Percentiles rank a stretch among this genome's conserved stretches.
Conservation (phyloP, 768 basidiomycete genomes). For the Phylloporus arenicola region DNA sequence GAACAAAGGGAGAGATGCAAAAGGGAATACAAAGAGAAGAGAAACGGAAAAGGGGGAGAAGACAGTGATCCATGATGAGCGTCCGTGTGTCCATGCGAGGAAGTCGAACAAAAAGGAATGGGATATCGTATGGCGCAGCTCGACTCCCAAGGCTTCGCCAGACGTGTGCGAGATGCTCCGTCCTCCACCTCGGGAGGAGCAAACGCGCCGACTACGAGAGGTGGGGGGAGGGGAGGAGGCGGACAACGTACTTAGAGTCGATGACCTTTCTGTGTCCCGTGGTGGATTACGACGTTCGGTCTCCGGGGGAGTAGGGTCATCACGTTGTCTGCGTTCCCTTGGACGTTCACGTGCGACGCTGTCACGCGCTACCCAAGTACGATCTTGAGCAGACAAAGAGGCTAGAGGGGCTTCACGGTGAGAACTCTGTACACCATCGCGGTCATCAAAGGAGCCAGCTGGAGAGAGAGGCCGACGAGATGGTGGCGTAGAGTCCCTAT, state of each 20-base stretch:
- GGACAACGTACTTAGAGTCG: slow-evolving; percentile 45
- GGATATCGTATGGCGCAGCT: slow-evolving; percentile 29
- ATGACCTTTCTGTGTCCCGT: slow-evolving; percentile 29
- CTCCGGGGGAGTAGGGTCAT: slow-evolving; percentile 17
- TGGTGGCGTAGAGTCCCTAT: slow-evolving; percentile 18
- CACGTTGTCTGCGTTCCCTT: slow-evolving; percentile 24
- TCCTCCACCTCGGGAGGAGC: slow-evolving; percentile 37
- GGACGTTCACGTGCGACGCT: slow-evolving; percentile 11
- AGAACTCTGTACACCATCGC: slow-evolving; percentile 14
- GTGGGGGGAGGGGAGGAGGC: slow-evolving; percentile 36
- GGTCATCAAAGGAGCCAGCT: slow-evolving; percentile 17
- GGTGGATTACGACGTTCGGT: slow-evolving; percentile 22
- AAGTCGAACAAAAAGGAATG: slow-evolving; percentile 35
- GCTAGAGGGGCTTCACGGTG: slow-evolving; percentile 17
- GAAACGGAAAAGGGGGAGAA: slow-evolving; percentile 27
- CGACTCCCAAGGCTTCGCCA: slow-evolving; percentile 44
- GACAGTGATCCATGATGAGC: slow-evolving; percentile 37
- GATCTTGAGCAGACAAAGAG: slow-evolving; percentile 21
- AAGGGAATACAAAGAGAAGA: slow-evolving; percentile 27
- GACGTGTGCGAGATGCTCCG: slow-evolving; percentile 32
- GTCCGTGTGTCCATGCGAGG: slow-evolving; percentile 37
- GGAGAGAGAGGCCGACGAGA: slow-evolving; percentile 23
- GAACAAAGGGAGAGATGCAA: slow-evolving; percentile 31
- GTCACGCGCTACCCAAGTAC: slow-evolving; percentile 17
- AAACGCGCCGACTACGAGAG: slow-evolving; percentile 32